A percentile compares a stretch with the other conserved stretches of the same genome.
Evolutionary conservation across 2,329 filamentous ascomycete species (phyloP).

Genomic region (Ceratocystis cacaofunesta): DNA sequence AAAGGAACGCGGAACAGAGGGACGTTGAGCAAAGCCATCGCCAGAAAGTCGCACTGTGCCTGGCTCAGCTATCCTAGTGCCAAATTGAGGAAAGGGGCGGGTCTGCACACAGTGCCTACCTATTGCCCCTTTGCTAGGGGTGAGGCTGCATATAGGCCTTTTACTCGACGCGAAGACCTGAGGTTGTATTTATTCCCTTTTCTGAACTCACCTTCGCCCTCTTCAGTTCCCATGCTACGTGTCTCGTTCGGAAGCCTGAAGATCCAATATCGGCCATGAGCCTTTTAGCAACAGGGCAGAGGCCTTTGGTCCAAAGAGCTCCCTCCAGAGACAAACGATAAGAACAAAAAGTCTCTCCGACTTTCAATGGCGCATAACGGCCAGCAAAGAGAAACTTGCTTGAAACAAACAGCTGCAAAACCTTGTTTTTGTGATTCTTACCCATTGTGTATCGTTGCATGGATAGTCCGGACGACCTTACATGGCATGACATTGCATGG

Average conservation of each 20-base stretch:
- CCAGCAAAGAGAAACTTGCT: not conserved
- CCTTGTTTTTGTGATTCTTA: not conserved
- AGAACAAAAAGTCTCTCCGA: not conserved
- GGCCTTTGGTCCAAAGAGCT: not conserved
- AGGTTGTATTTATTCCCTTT: too few relatives aligned
- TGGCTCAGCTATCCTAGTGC: too few relatives aligned
- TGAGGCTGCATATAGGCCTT: too few relatives aligned
- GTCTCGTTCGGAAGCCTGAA: not conserved
- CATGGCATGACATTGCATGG: not conserved
- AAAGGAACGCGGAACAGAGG: not conserved
- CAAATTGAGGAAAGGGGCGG: too few relatives aligned
- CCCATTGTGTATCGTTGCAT: not conserved
- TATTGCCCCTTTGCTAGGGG: not conserved
- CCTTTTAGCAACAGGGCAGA: not conserved
- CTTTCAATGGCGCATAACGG: not conserved
- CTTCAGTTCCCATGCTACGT: too few relatives aligned
- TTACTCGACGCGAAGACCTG: too few relatives aligned
- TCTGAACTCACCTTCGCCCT: too few relatives aligned
- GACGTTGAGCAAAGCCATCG: slow-evolving; percentile 3
- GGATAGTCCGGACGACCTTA: not conserved
- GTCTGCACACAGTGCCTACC: not conserved
- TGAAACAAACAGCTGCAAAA: not conserved
- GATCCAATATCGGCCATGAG: not conserved
- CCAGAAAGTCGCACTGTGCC: not conserved
- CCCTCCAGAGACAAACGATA: not conserved